These are phyloP conservation scores for Teunomyces cretensis DNA, from an alignment of 805 yeast genomes.

Conservation along the genomic window DNA sequence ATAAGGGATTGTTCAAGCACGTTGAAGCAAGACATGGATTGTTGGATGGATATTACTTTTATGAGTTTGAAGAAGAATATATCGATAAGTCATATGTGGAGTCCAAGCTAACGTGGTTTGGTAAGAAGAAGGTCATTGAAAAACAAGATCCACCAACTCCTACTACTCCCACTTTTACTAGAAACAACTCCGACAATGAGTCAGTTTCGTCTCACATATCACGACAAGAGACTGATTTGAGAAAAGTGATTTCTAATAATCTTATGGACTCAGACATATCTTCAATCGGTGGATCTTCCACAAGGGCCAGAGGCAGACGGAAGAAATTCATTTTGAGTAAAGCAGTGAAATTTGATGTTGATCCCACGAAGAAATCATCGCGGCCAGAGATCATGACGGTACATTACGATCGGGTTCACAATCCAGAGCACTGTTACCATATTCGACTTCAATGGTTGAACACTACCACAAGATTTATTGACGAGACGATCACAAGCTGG, in stretches of 20 bases:
- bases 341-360: constrained; percentile 69
- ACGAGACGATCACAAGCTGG: constrained; percentile 75
- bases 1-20: constrained; percentile 69
- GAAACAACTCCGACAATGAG: constrained; percentile 27
- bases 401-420: constrained; percentile 89
- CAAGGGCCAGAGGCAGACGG: constrained; percentile 19
- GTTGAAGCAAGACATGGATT: constrained; percentile 82
- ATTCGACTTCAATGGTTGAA: constrained; percentile 90
- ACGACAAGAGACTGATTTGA: constrained; percentile 20
- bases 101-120: constrained; percentile 32
- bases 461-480: constrained; percentile 81
- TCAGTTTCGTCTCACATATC: constrained; percentile 21
- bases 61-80: constrained; percentile 63
- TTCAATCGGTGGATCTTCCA: constrained; percentile 24
- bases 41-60: constrained; percentile 91
- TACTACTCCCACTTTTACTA: constrained; percentile 13
- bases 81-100: constrained; percentile 29
- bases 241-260: constrained; percentile 17
- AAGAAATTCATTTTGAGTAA: constrained; percentile 62
- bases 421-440: constrained; percentile 93
- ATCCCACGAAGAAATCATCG: constrained; percentile 67
- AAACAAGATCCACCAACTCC: not conserved
- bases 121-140: constrained; percentile 16
- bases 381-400: constrained; percentile 77
- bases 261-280: constrained; percentile 16